Base-by-base conservation (phyloP, 179 eudicot genomes). In the Beta lomatogona region DNA sequence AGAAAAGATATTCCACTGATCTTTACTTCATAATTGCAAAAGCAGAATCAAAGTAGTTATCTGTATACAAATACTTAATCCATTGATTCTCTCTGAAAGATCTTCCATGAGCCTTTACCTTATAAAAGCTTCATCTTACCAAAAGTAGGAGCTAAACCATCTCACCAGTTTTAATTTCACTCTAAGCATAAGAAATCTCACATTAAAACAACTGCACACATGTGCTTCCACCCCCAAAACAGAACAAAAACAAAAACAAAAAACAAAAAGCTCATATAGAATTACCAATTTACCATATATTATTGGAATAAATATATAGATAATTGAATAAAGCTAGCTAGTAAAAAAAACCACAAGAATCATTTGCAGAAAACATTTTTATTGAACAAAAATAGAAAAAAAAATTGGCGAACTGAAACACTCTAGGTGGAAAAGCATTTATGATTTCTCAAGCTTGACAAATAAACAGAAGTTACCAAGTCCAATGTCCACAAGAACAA, bases 401-500 rank as follows among this genome's bases (percentile, higher is more conserved):
- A 55, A 7, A 25, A 16, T 50, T 46, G 36, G 67, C 59, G 73
- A 16, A 14, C 57, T 60, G 9, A 7, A 68, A 5, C 67, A 36
- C 41, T 31, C n/a, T 22, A 46, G 31, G 66, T 13, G 28, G 61
- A 66, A 45, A 48, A 53, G 16, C 19, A 21, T 4, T 36, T 48
- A 10, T 48, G 9, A 48, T 48, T 60, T 36, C 22, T 28, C 31
- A 45, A 59, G 65, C 73, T 31, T 8, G 59, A 13, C 4, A 75
- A 82, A 70, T 71, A 71, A 64, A 53, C 13, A 74, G 0, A 31
- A 79, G n/a, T 81, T 94, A 97, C 99, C 89, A 77, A 78, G 77
- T 97, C 98, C 66, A 88, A 83, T 9, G 97, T 92, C 92, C 92
- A 88, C 46, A 92, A 61, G 82, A 92, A 93, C 85, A 97, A 72